Evolutionary conservation across 1,284 basidiomycete species (phyloP).

Genomic region (Papiliotrema fonsecae): DNA sequence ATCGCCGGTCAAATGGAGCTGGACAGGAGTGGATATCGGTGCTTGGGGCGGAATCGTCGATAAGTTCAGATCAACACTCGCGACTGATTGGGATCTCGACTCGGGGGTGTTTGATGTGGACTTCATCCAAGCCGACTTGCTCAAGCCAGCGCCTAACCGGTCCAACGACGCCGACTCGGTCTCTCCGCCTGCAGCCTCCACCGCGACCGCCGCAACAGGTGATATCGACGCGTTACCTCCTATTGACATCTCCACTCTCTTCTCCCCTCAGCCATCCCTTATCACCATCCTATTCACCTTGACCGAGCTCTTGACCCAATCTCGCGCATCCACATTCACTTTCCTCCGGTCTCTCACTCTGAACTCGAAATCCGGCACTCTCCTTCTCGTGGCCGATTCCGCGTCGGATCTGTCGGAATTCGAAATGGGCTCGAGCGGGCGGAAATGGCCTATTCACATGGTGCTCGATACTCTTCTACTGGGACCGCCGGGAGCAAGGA

Average conservation of each 20-base stretch:
- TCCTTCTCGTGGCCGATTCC: slow-evolving; percentile 48
- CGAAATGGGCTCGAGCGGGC: slow-evolving; percentile 27
- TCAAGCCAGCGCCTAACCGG: slow-evolving; percentile 8
- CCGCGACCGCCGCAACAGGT: neutral
- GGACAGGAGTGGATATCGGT: slow-evolving; percentile 44
- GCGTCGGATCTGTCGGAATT: slow-evolving; percentile 45
- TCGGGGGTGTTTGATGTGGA: slow-evolving; percentile 14
- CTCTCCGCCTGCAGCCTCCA: slow-evolving; percentile 2
- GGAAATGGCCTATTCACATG: slow-evolving; percentile 43
- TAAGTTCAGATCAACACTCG: slow-evolving; percentile 5
- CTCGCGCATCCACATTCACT: slow-evolving; percentile 42
- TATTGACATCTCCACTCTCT: slow-evolving; percentile 1
- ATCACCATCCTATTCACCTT: slow-evolving; percentile 50
- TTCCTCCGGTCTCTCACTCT: slow-evolving; percentile 41
- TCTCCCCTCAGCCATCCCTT: slow-evolving; percentile 20
- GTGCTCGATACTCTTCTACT: slow-evolving; percentile 33
- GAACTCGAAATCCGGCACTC: slow-evolving; percentile 37
- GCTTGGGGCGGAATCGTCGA: slow-evolving; percentile 29
- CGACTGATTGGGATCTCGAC: slow-evolving; percentile 22
- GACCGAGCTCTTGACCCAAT: slow-evolving; percentile 48
- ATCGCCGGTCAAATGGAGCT: slow-evolving; percentile 7
- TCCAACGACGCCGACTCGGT: neutral
- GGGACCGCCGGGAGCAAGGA: neutral
- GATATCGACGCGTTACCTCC: neutral
- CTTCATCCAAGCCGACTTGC: slow-evolving; percentile 37